Evolutionary conservation across 495 filamentous ascomycete genomes (phyloP), one percentile per base, ranked within the genome.

Genomic region (Neurospora pannonica): DNA sequence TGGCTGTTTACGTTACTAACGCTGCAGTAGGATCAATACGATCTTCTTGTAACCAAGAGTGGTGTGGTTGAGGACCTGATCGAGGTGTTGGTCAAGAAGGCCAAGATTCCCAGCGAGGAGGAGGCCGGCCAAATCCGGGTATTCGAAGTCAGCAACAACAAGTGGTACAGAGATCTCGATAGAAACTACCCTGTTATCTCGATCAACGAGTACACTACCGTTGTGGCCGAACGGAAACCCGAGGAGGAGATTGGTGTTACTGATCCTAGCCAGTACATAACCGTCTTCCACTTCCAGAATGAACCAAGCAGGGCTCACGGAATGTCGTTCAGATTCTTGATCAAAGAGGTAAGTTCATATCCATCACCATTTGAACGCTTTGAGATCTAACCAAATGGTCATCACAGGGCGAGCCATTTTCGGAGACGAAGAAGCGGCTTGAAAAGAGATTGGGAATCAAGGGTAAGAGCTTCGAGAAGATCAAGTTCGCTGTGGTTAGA

Each of bases 381-480:
- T 70, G 39, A 17, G 10, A 48, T 31, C 11, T 40, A 10, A 38
- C 11, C 72, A 54, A 21, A 62, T 70, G 40, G 5, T 8, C 70
- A 19, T 70, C 80, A 28, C 74, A 96, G 91, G 93, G 91, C 40
- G 96, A 99, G 79, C 82, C 86, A 42, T 99, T 98, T 84, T 89
- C 90, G 46, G 92, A 98, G 38, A 98, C 96, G 71, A 97, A 94
- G 84, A 91, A 95, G 78, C 90, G 96, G 31, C 86, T 99, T 4
- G 93, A 94, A 77, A 93, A 93, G 79, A 89, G 96, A 70, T 97
- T 93, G 3, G 94, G 94, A 15, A 90, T 99, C 81, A 98, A 97
- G 84, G 96, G 96, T 76, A 98, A 98, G 85, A 93, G 93, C 73
- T 96, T 98, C 76, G 96, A 99, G 82, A 99, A 98, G 86, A 94